Evolutionary conservation across 2,329 filamentous ascomycete species (phyloP).

Genomic region (Microsporum canis): DNA sequence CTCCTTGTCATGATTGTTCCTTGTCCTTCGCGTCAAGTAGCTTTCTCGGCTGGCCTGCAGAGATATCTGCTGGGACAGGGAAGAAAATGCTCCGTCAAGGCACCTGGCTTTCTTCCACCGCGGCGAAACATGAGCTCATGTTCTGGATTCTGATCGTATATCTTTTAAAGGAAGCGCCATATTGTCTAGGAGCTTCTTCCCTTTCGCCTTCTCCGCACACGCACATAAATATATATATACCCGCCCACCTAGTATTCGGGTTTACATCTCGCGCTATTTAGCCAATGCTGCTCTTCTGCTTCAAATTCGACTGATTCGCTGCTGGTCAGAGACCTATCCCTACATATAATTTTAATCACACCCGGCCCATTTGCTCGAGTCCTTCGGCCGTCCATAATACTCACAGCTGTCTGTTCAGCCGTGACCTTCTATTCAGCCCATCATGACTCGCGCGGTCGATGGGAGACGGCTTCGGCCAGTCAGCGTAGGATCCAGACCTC

Average conservation of each 20-base stretch:
- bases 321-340: neutral
- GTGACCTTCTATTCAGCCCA: neutral
- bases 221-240: neutral
- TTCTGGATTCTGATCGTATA: conserved; percentile 4
- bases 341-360: neutral
- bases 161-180: neutral
- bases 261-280: neutral
- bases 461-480: neutral
- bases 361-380: neutral
- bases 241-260: neutral
- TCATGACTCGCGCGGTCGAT: neutral
- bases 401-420: neutral
- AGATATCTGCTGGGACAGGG: neutral
- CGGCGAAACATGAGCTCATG: neutral
- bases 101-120: neutral
- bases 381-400: neutral
- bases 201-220: neutral
- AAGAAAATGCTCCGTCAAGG: conserved; percentile 5
- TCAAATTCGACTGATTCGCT: neutral
- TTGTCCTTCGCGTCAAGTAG: conserved; percentile 4
- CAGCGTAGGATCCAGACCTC: neutral
- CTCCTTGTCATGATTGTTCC: neutral
- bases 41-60: neutral
- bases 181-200: neutral
- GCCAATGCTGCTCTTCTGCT: neutral